phyloP scores from a whole-genome alignment of 2,329 filamentous ascomycete genomes.

The Fusarium udum region DNA sequence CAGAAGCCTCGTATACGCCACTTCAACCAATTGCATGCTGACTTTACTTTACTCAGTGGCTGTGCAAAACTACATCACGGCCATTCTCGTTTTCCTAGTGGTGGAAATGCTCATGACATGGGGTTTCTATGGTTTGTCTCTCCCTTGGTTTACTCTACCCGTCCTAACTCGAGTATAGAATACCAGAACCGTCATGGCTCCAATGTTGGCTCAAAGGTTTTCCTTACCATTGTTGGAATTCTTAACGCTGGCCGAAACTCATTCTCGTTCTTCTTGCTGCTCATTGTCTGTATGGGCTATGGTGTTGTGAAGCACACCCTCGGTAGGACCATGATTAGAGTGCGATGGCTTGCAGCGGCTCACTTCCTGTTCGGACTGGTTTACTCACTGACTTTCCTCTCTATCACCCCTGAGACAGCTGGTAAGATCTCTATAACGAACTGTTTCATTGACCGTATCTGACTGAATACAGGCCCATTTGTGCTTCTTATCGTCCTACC shows the following conservation, averaged over 20 bases:
- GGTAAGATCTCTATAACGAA: conserved; percentile 53
- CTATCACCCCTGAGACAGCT: conserved; percentile 88
- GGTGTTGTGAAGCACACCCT: conserved; percentile 95
- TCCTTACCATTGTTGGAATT: conserved; percentile 91
- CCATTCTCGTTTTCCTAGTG: conserved; percentile 92
- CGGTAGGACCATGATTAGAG: conserved; percentile 92
- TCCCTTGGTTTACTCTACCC: neutral
- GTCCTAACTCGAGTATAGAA: conserved; percentile 64
- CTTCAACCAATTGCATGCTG: neutral
- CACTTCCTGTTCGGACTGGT: conserved; percentile 96
- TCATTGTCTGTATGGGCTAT: conserved; percentile 99
- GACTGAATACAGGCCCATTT: conserved; percentile 70
- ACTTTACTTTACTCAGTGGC: conserved; percentile 66
- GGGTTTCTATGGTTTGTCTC: conserved; percentile 86
- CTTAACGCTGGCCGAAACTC: conserved; percentile 95
- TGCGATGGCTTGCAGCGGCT: conserved; percentile 87
- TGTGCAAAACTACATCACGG: conserved; percentile 99
- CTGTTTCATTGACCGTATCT: conserved; percentile 19
- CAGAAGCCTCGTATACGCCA: conserved; percentile 3
- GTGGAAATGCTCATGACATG: conserved; percentile 98
- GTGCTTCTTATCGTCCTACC: conserved; percentile 94
- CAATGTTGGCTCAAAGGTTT: conserved; percentile 81
- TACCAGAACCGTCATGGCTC: conserved; percentile 91
- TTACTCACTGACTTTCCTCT: conserved; percentile 88
- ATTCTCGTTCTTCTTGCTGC: conserved; percentile 96